Evolutionary conservation across 148 eudicot species (phyloP).

Genomic region (Nepenthes mirabilis): DNA sequence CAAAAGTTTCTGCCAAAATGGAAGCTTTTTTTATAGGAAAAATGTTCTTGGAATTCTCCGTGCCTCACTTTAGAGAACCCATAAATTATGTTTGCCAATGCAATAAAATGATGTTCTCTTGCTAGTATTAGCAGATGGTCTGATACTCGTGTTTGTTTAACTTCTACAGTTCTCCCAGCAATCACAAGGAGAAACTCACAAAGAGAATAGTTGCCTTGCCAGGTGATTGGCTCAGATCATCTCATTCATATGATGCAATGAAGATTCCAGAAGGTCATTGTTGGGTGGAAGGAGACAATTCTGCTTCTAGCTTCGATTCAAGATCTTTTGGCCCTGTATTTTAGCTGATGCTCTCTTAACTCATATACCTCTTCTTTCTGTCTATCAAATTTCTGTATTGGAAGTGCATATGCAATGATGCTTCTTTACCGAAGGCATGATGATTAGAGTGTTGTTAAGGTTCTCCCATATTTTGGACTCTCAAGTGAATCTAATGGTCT

Average conservation of each 20-base stretch:
- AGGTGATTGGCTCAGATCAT: constrained; percentile 64
- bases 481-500: too few species aligned
- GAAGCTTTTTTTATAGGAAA: too few species aligned
- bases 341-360: constrained; percentile 4
- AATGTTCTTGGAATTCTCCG: too few species aligned
- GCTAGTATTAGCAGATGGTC: not conserved
- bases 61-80: too few species aligned
- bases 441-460: too few species aligned
- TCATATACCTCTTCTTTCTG: too few species aligned
- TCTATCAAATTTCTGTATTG: too few species aligned
- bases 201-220: constrained; percentile 89
- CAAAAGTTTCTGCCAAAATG: too few species aligned
- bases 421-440: too few species aligned
- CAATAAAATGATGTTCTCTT: not conserved
- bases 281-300: constrained; percentile 98
- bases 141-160: constrained; percentile 1
- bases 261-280: constrained; percentile 87
- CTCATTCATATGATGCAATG: constrained; percentile 35
- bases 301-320: constrained; percentile 67
- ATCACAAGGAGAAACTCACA: constrained; percentile 55
- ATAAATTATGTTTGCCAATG: too few species aligned
- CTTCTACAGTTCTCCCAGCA: constrained; percentile 59
- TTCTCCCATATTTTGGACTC: too few species aligned
- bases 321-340: constrained; percentile 78
- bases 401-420: too few species aligned